Evolutionary conservation across 1,284 basidiomycete species (phyloP).

Genomic region (Tilletiopsis washingtonensis): DNA sequence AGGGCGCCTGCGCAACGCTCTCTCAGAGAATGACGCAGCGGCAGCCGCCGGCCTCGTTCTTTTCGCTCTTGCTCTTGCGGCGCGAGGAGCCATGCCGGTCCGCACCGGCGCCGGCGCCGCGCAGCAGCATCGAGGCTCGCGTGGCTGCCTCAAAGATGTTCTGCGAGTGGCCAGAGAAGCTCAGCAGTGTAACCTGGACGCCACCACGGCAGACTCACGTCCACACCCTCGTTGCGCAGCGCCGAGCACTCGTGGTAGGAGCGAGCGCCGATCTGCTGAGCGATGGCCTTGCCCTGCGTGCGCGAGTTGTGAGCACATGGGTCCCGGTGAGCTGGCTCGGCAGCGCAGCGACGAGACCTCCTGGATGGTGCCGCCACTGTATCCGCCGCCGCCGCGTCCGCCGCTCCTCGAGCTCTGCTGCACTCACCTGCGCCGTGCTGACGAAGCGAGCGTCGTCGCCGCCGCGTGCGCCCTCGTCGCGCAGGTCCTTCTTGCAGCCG

Average conservation of each 20-base stretch:
- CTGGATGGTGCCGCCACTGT: no score
- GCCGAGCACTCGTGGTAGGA: constrained; percentile 38
- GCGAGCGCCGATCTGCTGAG: constrained; percentile 55
- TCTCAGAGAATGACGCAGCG: constrained; percentile 2
- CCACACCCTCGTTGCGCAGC: constrained; percentile 40
- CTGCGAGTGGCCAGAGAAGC: neutral
- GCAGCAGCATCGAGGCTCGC: constrained; percentile 36
- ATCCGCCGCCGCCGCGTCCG: no score
- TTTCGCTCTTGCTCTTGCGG: neutral
- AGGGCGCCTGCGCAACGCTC: no score
- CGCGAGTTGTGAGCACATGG: constrained; percentile 28
- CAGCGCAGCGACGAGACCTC: no score
- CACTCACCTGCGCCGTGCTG: constrained; percentile 7
- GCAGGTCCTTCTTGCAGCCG: constrained; percentile 76
- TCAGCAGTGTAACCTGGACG: neutral
- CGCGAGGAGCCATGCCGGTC: neutral
- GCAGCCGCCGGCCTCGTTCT: constrained; percentile 2
- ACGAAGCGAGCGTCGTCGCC: constrained; percentile 5
- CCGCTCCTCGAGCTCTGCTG: neutral
- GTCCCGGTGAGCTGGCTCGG: neutral
- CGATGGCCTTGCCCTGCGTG: constrained; percentile 48
- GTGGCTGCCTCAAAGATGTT: constrained; percentile 41
- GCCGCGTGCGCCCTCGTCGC: constrained; percentile 51
- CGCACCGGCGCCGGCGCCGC: constrained; percentile 11
- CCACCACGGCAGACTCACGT: constrained; percentile 10